phyloP scores from a whole-genome alignment of 2,329 filamentous ascomycete species.

The Fusarium paranaense region DNA sequence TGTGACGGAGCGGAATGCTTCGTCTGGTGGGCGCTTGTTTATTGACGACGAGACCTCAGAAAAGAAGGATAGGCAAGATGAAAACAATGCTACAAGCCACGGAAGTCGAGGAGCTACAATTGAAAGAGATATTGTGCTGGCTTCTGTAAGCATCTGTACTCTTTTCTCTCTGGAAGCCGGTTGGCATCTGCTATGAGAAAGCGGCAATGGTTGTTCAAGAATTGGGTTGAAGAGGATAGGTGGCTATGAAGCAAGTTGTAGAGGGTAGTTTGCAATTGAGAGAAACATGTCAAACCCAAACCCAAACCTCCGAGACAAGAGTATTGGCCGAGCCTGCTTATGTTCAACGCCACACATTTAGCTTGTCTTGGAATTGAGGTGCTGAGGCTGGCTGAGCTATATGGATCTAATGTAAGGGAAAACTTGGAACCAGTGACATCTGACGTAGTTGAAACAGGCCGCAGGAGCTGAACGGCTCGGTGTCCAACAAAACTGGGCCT shows the following conservation, averaged over 20 bases:
- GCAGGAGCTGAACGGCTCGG: background rate
- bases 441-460: slow-evolving; percentile 23
- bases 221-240: background rate
- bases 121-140: background rate
- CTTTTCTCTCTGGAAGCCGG: background rate
- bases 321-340: background rate
- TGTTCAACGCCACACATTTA: background rate
- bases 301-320: background rate
- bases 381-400: background rate
- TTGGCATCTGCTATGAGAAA: background rate
- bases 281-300: background rate
- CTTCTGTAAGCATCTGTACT: background rate
- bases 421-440: slow-evolving; percentile 20
- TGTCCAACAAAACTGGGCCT: slow-evolving; percentile 27
- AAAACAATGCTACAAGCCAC: background rate
- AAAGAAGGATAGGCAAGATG: background rate
- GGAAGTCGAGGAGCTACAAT: background rate
- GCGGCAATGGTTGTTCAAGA: background rate
- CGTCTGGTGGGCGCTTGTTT: slow-evolving; percentile 37
- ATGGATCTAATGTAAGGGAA: background rate
- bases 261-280: background rate
- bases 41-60: background rate
- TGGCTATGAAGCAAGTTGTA: background rate
- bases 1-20: slow-evolving; percentile 36
- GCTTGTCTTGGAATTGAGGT: background rate